Percentiles rank a stretch among this genome's conserved stretches.
phyloP scores from a whole-genome alignment of 78 protist genomes.

The Dictyostelium purpureum region DNA sequence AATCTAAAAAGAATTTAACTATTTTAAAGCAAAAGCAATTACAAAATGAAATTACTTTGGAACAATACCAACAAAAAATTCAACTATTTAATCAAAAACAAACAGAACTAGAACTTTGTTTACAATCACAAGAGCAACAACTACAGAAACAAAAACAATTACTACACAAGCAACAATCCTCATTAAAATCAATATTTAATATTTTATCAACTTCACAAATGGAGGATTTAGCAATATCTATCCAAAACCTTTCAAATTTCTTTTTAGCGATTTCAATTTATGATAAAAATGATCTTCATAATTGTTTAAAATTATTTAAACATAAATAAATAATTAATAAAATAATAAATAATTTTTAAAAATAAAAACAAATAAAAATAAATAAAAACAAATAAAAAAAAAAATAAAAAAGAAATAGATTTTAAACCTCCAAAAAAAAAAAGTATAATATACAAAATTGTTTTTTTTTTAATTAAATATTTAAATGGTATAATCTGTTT shows the following conservation, averaged over 20 bases:
- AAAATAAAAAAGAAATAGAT: not conserved
- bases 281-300: slow-evolving; percentile 41
- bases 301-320: slow-evolving; percentile 25
- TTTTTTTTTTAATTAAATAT: not conserved
- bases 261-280: slow-evolving; percentile 33
- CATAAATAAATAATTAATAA: too few relatives aligned
- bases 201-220: slow-evolving; percentile 19
- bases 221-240: slow-evolving; percentile 43
- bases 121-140: not conserved
- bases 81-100: not conserved
- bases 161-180: not conserved
- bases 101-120: not conserved
- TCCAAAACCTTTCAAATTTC: slow-evolving; percentile 15
- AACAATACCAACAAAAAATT: not conserved
- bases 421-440: not conserved
- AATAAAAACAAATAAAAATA: not conserved
- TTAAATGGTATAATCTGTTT: not conserved
- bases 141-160: not conserved
- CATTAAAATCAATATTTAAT: slow-evolving; percentile 28
- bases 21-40: not conserved
- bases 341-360: not conserved
- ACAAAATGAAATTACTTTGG: not conserved
- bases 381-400: not conserved
- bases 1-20: not conserved
- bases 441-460: not conserved